Conservation (phyloP, 306 rosid genomes). For the Prunus armeniaca region DNA sequence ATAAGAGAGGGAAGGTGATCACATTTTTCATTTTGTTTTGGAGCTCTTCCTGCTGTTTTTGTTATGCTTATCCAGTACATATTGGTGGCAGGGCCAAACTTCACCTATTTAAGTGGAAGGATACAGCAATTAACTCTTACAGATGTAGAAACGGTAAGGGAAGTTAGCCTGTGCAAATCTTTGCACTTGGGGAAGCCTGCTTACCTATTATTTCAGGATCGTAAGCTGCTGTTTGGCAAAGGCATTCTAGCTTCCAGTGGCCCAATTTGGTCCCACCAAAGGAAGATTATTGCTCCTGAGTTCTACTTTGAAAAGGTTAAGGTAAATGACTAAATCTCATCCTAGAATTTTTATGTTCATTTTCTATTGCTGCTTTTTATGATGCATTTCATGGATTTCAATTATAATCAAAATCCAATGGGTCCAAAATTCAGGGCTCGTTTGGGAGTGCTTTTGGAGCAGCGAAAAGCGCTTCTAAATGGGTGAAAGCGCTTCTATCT, state of each 20-base stretch:
- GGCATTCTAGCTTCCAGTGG: slow-evolving; percentile 42
- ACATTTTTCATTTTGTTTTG: background rate
- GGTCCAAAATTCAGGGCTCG: background rate
- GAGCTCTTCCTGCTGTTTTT: too few species aligned
- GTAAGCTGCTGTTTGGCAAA: slow-evolving; percentile 33
- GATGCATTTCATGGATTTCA: too few species aligned
- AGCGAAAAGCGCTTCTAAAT: too few species aligned
- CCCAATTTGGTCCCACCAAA: slow-evolving; percentile 40
- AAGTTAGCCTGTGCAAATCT: slow-evolving; percentile 26
- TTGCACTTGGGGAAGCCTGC: slow-evolving; percentile 38
- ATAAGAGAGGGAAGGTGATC: background rate
- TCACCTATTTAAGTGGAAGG: slow-evolving; percentile 29
- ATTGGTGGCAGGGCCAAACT: slow-evolving; percentile 27
- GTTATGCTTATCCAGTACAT: background rate
- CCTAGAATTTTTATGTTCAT: background rate
- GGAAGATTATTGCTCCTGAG: slow-evolving; percentile 43
- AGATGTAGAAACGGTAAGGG: slow-evolving; percentile 36
- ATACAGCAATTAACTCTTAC: slow-evolving; percentile 26
- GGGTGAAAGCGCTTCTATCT: too few species aligned
- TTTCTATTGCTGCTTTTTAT: too few species aligned
- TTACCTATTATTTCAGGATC: slow-evolving; percentile 21
- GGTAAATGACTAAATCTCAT: slow-evolving; percentile 11
- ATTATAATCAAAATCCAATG: too few species aligned
- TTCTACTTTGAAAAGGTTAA: slow-evolving; percentile 39
- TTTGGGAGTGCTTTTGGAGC: too few species aligned